These are phyloP conservation scores for Sphaerulina vaccinii DNA, from an alignment of 2,329 filamentous ascomycete genomes.

Conservation along the genomic window DNA sequence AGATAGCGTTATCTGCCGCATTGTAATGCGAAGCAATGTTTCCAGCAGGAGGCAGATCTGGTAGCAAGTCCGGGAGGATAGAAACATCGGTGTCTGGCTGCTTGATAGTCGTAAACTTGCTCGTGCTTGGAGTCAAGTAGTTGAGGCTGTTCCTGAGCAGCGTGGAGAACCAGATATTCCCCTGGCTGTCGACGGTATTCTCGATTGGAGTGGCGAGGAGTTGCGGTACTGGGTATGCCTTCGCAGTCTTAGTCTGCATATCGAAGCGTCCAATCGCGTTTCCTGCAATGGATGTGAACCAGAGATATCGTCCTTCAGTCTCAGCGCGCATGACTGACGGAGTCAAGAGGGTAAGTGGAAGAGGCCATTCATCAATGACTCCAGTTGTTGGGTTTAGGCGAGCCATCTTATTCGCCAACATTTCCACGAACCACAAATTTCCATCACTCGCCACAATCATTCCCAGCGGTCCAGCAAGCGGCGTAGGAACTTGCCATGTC, in stretches of 20 bases:
- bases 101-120: constrained; percentile 21
- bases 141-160: constrained; percentile 24
- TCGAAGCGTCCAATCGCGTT: constrained; percentile 28
- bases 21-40: constrained; percentile 27
- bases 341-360: constrained; percentile 19
- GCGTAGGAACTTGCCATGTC: constrained; percentile 23
- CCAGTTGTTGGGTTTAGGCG: constrained; percentile 20
- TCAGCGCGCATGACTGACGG: constrained; percentile 29
- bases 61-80: constrained; percentile 16
- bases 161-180: constrained; percentile 27
- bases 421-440: constrained; percentile 27
- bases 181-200: constrained; percentile 22
- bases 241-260: constrained; percentile 21
- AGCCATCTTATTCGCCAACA: constrained; percentile 29
- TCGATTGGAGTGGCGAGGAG: constrained; percentile 23
- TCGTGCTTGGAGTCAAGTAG: constrained; percentile 23
- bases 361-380: constrained; percentile 22
- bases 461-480: constrained; percentile 23
- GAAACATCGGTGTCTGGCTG: constrained; percentile 19
- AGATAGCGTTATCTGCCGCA: constrained; percentile 18
- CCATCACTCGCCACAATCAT: constrained; percentile 24
- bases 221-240: constrained; percentile 20
- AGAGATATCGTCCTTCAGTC: constrained; percentile 24
- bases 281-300: constrained; percentile 26
- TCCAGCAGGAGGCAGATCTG: constrained; percentile 21